Percentiles rank a stretch among this genome's conserved stretches.
Conservation (phyloP, 2,329 filamentous ascomycete species). For the Stachybotrys elegans region DNA sequence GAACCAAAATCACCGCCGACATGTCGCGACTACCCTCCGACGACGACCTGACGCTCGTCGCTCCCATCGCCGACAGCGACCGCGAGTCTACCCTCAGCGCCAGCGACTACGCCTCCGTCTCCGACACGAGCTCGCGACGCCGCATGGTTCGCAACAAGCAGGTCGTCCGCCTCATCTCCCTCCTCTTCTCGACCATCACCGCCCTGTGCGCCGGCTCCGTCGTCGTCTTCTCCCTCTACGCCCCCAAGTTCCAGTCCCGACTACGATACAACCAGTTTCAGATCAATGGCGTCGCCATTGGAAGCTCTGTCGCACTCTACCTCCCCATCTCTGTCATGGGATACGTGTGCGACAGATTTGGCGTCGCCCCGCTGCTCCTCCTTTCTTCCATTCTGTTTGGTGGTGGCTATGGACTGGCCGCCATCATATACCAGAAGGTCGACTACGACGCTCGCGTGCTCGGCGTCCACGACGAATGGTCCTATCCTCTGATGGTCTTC, state of each 20-base stretch:
- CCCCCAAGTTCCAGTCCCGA: conserved; percentile 79
- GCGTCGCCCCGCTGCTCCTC: conserved; percentile 71
- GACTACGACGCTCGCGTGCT: conserved; percentile 41
- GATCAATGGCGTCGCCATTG: conserved; percentile 85
- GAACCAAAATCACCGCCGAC: not conserved
- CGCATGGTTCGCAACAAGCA: conserved; percentile 22
- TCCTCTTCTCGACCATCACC: conserved; percentile 48
- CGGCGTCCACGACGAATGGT: conserved; percentile 48
- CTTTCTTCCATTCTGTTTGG: conserved; percentile 71
- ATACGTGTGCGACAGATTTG: conserved; percentile 85
- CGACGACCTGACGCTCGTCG: conserved; percentile 10
- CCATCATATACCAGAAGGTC: conserved; percentile 61
- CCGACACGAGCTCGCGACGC: conserved; percentile 12
- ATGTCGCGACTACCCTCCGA: conserved; percentile 16
- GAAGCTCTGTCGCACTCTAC: conserved; percentile 84
- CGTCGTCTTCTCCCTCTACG: conserved; percentile 91
- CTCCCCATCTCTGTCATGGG: conserved; percentile 86
- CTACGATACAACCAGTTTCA: conserved; percentile 87
- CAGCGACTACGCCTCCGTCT: conserved; percentile 11
- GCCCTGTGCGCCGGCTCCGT: conserved; percentile 84
- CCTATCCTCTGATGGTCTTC: conserved; percentile 77
- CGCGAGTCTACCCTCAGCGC: conserved; percentile 16
- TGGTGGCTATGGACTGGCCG: conserved; percentile 76
- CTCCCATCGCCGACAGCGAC: conserved; percentile 15
- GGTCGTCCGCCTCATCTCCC: conserved; percentile 41